Evolutionary conservation across 108 stramenopile species (phyloP), one percentile per base, ranked within the genome.

Genomic region (Cyclotella distinguenda): DNA sequence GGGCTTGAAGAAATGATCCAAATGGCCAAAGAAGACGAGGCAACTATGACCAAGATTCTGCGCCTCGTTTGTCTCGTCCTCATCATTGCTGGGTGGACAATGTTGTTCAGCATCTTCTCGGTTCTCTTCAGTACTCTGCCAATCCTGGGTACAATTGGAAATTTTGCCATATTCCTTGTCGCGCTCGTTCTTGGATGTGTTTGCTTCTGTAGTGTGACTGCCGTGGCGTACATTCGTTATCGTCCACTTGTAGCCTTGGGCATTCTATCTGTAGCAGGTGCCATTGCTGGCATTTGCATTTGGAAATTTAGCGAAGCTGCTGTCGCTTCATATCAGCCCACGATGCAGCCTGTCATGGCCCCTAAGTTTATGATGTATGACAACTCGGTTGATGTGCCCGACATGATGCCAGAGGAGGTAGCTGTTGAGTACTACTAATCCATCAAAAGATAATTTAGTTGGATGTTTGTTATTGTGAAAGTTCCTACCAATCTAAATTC

Each of bases 11-110:
- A 79, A 47, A 82, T 82, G 81, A 75, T 82, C 27, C 33, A 70
- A 11, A 75, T 82, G 77, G 81, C 81, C 11, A 79, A 65, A 36
- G 63, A 70, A 35, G 78, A 82, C 35, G 81, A 82, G 33, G 68
- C 74, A 5, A 43, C 55, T 13, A 7, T 78, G 2, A 78, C 72
- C 12, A 78, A 78, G 72, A 21, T 78, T 36, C 42, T 78, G 21
- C 72, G 72, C 19, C 7, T 78, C 25, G 3, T 78, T 34, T 78
- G 74, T 30, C 73, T 72, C 51, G 67, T 63, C 10, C 19, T 78
- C 0, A 33, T 81, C 13, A 59, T 76, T 28, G 77, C 66, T 10
- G 80, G 77, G 3, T 81, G 80, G 80, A 50, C 73, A 40, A 81
- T 81, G 80, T 30, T 81, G 1, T 81, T 81, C 44, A 64, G 61